These are phyloP conservation scores for Stachybotrys chartarum DNA, from an alignment of 2,329 filamentous ascomycete genomes.

Conservation along the genomic window DNA sequence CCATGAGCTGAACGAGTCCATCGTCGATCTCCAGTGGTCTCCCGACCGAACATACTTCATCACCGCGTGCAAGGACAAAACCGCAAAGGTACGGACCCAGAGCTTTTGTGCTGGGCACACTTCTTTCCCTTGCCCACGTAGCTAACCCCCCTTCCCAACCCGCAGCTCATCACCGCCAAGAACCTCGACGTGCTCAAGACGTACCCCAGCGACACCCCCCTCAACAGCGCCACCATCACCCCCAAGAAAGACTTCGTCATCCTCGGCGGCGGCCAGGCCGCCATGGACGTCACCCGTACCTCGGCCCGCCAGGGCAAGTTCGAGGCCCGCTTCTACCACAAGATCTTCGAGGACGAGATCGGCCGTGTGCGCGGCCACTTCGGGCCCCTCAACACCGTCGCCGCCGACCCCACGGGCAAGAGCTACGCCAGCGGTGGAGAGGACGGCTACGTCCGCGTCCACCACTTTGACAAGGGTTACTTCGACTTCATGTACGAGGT, in stretches of 20 bases:
- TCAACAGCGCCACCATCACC: slow-evolving; percentile 93
- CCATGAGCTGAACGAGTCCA: slow-evolving; percentile 75
- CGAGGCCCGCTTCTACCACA: slow-evolving; percentile 99
- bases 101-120: neutral
- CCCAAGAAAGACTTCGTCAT: slow-evolving; percentile 97
- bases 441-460: slow-evolving; percentile 96
- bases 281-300: slow-evolving; percentile 97
- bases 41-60: slow-evolving; percentile 95
- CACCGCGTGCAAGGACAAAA: slow-evolving; percentile 97
- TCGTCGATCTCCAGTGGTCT: slow-evolving; percentile 94
- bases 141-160: slow-evolving; percentile 2
- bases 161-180: slow-evolving; percentile 69
- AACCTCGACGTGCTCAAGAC: slow-evolving; percentile 91
- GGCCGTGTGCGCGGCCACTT: slow-evolving; percentile 96
- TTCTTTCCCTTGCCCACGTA: neutral
- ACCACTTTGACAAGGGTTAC: slow-evolving; percentile 98
- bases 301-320: slow-evolving; percentile 95
- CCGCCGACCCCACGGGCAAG: slow-evolving; percentile 83
- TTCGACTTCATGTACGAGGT: slow-evolving; percentile 99
- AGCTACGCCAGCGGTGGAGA: slow-evolving; percentile 94
- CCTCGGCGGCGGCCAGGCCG: slow-evolving; percentile 93
- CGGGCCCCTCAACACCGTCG: slow-evolving; percentile 93
- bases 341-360: slow-evolving; percentile 98
- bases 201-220: slow-evolving; percentile 83
- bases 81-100: slow-evolving; percentile 61